phyloP scores from a whole-genome alignment of 1,139 yeast genomes.

The Pneumocystis sp. region DNA sequence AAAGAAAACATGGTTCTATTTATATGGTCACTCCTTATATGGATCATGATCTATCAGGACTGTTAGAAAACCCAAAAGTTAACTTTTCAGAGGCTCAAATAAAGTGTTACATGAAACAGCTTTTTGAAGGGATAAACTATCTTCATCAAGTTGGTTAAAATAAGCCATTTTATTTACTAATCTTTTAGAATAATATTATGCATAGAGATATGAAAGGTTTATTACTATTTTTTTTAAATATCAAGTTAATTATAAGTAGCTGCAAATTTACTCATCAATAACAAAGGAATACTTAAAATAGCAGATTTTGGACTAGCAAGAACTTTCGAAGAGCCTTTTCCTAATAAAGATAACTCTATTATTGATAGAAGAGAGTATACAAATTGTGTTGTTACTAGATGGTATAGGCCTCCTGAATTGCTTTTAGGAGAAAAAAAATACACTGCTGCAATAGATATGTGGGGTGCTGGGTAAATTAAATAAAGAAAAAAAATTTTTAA shows the following conservation, averaged over 20 bases:
- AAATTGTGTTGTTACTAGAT: slow-evolving; percentile 89
- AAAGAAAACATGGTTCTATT: slow-evolving; percentile 30
- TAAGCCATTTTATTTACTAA: neutral
- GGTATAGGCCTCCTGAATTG: slow-evolving; percentile 95
- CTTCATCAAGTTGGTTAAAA: slow-evolving; percentile 40
- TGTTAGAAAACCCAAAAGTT: slow-evolving; percentile 73
- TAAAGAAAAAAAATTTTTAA: neutral
- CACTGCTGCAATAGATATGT: slow-evolving; percentile 79
- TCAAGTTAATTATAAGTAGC: slow-evolving; percentile 27
- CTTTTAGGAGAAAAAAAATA: slow-evolving; percentile 84
- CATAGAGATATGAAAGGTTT: slow-evolving; percentile 70
- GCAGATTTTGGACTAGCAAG: slow-evolving; percentile 95
- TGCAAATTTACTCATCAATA: slow-evolving; percentile 73
- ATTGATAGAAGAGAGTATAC: slow-evolving; percentile 52
- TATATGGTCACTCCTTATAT: slow-evolving; percentile 89
- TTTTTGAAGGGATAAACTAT: slow-evolving; percentile 65
- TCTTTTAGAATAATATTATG: slow-evolving; percentile 33
- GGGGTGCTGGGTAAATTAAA: slow-evolving; percentile 62
- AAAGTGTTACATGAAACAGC: slow-evolving; percentile 69
- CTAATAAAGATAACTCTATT: slow-evolving; percentile 50
- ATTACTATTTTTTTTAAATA: neutral
- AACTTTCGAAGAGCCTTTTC: slow-evolving; percentile 54
- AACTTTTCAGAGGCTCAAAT: slow-evolving; percentile 48
- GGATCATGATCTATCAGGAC: slow-evolving; percentile 84
- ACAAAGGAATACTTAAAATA: slow-evolving; percentile 59